phyloP scores from a whole-genome alignment of 306 rosid species.

The Luffa acutangula region DNA sequence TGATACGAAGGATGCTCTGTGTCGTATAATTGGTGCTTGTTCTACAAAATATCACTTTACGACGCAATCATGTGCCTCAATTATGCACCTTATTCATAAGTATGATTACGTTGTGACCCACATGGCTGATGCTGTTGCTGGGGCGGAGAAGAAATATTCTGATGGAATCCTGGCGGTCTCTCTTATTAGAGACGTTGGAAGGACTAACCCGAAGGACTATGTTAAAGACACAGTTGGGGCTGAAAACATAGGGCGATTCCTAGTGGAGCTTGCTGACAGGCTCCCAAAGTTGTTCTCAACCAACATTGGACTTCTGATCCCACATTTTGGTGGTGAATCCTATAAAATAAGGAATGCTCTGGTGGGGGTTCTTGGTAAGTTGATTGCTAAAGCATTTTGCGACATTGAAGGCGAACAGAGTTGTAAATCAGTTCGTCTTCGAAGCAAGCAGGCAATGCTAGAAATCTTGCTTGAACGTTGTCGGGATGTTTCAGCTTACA shows the following conservation, averaged over 20 bases:
- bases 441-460: constrained; percentile 95
- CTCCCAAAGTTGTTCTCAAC: constrained; percentile 73
- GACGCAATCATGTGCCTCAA: constrained; percentile 80
- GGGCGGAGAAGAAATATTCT: constrained; percentile 69
- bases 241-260: constrained; percentile 82
- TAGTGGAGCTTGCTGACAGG: constrained; percentile 85
- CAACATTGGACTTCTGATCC: constrained; percentile 79
- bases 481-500: constrained; percentile 95
- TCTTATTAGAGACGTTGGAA: constrained; percentile 80
- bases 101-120: constrained; percentile 79
- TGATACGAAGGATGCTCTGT: constrained; percentile 61
- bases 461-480: constrained; percentile 94
- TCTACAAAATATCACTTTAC: constrained; percentile 78
- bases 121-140: constrained; percentile 74
- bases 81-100: constrained; percentile 80
- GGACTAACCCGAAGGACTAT: constrained; percentile 83
- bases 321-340: constrained; percentile 95
- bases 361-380: constrained; percentile 77
- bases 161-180: constrained; percentile 78
- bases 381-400: constrained; percentile 66
- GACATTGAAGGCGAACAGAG: constrained; percentile 75
- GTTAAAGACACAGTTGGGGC: constrained; percentile 82
- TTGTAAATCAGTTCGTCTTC: constrained; percentile 64
- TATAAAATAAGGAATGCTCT: constrained; percentile 92
- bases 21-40: constrained; percentile 81